Evolutionary conservation across 805 yeast genomes (phyloP).

Genomic region (Candida suzukii): DNA sequence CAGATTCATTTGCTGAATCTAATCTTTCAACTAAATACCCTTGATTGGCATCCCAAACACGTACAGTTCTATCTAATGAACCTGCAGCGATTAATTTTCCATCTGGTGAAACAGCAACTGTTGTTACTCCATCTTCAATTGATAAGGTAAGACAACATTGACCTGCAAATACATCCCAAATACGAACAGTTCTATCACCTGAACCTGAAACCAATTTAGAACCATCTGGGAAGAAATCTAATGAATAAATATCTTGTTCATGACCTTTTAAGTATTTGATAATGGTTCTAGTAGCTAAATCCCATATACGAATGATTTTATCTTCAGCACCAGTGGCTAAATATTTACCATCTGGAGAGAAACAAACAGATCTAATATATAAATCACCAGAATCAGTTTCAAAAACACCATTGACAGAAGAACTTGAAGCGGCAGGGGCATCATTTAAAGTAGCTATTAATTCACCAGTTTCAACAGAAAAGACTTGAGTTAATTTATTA

Average conservation of each 20-base stretch:
- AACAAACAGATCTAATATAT: conserved; percentile 92
- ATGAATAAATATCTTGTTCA: conserved; percentile 94
- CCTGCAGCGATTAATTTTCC: conserved; percentile 95
- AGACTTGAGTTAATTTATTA: conserved; percentile 92
- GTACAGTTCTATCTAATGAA: conserved; percentile 86
- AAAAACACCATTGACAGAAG: conserved; percentile 28
- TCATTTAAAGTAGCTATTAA: conserved; percentile 81
- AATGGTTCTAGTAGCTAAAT: conserved; percentile 75
- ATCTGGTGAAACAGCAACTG: conserved; percentile 95
- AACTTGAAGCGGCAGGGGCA: conserved; percentile 46
- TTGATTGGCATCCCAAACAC: conserved; percentile 94
- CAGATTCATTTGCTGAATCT: conserved; percentile 80
- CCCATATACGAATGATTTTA: conserved; percentile 92
- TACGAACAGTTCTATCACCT: conserved; percentile 93
- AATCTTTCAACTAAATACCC: conserved; percentile 89
- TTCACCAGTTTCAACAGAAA: conserved; percentile 86
- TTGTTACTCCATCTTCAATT: conserved; percentile 96
- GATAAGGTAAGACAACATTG: conserved; percentile 83
- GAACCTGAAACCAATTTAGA: conserved; percentile 89
- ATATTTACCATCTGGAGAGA: conserved; percentile 90
- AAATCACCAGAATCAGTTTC: conserved; percentile 72
- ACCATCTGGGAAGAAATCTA: conserved; percentile 93
- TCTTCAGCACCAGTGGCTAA: conserved; percentile 94
- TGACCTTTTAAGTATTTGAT: conserved; percentile 87
- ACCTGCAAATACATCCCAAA: conserved; percentile 91